Base-by-base conservation (phyloP, 345 rosid genomes). In the Schrenkiella parvula region DNA sequence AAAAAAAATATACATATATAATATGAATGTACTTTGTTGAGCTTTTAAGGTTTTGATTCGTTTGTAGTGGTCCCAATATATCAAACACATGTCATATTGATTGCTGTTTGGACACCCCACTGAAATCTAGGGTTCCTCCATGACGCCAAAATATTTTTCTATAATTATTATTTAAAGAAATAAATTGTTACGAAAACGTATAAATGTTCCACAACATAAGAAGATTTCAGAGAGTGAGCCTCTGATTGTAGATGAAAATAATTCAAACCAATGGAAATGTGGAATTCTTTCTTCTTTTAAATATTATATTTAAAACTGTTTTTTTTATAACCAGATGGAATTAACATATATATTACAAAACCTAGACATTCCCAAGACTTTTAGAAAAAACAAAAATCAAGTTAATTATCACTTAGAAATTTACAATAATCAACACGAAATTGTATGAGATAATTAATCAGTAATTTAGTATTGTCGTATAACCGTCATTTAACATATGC, bases 111-210 rank as follows among this genome's bases (percentile, higher is more conserved):
- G 54, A 58, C 37, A 66, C 21, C 72, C 71, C 78, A 74, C 78
- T 57, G 61, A 66, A 74, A 66, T 57, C 72, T 74, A 74, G 72
- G 78, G 72, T 58, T 66, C 51, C 28, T 66, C 72, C 67, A 74
- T 74, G 72, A 66, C 78, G 60, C 64, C 72, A 58, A 38, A 74
- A 48, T 65, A 46, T 32, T 18, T 48, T 29, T 62, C 5, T 62
- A 28, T 38, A 9, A 61, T n/a, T n/a, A 72, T 29, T n/a, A 11
- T 14, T 17, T 4, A 23, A 56, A 63, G 4, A 64, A 31, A 10
- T 29, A 41, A 48, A 39, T 14, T 31, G 29, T 34, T 44, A 35
- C 26, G 22, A 22, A 34, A 55, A 64, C 19, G 39, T 73, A 31
- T 13, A 43, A 18, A 13, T 46, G 18, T 64, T 31, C 64, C 54